phyloP scores from a whole-genome alignment of 2,329 filamentous ascomycete species.

The Chrysoporthe deuterocubensis region DNA sequence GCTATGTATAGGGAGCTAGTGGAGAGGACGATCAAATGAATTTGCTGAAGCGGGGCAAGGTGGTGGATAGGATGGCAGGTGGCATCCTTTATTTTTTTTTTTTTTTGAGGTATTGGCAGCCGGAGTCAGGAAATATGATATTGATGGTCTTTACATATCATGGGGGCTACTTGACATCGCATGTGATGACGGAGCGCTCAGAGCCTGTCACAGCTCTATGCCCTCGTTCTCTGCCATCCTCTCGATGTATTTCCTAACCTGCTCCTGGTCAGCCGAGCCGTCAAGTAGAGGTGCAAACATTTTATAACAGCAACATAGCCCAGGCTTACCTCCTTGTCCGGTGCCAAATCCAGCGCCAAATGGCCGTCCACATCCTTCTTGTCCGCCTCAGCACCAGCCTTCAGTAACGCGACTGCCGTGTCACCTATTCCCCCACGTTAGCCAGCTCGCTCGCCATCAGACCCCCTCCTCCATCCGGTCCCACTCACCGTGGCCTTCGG shows the following conservation, averaged over 20 bases:
- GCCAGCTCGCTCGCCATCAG: constrained; percentile 37
- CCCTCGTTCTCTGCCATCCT: constrained; percentile 83
- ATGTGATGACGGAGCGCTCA: not conserved
- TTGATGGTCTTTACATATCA: constrained; percentile 22
- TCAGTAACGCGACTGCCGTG: constrained; percentile 79
- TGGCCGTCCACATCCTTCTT: constrained; percentile 75
- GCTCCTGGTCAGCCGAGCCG: constrained; percentile 17
- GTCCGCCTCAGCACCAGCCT: constrained; percentile 80
- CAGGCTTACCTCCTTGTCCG: constrained; percentile 75
- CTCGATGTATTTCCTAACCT: constrained; percentile 78
- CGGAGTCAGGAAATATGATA: constrained; percentile 22
- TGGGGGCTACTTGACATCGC: not conserved
- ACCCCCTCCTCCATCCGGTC: no score
- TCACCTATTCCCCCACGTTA: constrained; percentile 53
- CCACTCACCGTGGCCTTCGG: constrained; percentile 66
- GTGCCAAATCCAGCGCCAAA: constrained; percentile 79
- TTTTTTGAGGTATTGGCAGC: constrained; percentile 10
- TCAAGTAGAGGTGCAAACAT: constrained; percentile 24
- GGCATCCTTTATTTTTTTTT: not conserved
- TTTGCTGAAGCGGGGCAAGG: not conserved
- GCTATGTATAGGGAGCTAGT: constrained; percentile 94
- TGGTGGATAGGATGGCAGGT: not conserved
- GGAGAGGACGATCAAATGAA: constrained; percentile 75
- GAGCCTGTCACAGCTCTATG: constrained; percentile 57
- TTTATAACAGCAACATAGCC: constrained; percentile 2